Conservation (phyloP, 2,329 filamentous ascomycete species). For the Phyllosticta citrichinensis region DNA sequence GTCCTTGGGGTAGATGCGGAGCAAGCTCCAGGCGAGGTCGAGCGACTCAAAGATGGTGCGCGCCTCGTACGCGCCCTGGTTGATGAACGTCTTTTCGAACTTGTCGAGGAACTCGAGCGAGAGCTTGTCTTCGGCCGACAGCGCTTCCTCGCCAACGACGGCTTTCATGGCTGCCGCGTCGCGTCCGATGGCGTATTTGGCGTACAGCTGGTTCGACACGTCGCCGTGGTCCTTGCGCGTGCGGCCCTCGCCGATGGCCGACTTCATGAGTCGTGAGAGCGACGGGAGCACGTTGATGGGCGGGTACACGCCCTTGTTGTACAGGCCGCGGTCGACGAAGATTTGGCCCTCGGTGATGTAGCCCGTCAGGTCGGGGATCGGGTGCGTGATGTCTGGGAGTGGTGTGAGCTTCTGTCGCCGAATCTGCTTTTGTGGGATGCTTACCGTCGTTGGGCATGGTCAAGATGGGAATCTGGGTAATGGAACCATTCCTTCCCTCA, state of each 20-base stretch:
- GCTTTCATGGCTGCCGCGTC: conserved; percentile 99
- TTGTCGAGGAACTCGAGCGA: conserved; percentile 97
- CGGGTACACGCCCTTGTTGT: conserved; percentile 97
- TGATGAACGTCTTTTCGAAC: conserved; percentile 92
- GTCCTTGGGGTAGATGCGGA: conserved; percentile 97
- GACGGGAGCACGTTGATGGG: conserved; percentile 98
- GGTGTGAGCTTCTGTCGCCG: neutral
- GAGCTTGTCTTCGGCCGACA: conserved; percentile 93
- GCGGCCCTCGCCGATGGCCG: conserved; percentile 93
- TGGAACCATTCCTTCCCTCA: conserved; percentile 90
- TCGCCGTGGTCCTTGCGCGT: conserved; percentile 95
- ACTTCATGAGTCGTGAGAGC: conserved; percentile 99
- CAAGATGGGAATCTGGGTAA: conserved; percentile 96
- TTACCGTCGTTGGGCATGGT: conserved; percentile 97
- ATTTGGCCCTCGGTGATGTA: conserved; percentile 99
- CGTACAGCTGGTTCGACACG: conserved; percentile 98
- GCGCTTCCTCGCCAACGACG: conserved; percentile 93
- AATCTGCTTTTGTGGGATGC: conserved; percentile 11
- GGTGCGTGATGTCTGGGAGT: conserved; percentile 80
- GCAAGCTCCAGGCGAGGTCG: conserved; percentile 90
- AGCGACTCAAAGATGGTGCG: conserved; percentile 87
- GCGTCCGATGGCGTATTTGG: conserved; percentile 98
- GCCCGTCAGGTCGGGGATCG: conserved; percentile 95
- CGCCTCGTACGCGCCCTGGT: conserved; percentile 84
- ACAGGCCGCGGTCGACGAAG: conserved; percentile 83